Conservation (phyloP, 2,329 filamentous ascomycete genomes). For the Nigrospora oryzae region DNA sequence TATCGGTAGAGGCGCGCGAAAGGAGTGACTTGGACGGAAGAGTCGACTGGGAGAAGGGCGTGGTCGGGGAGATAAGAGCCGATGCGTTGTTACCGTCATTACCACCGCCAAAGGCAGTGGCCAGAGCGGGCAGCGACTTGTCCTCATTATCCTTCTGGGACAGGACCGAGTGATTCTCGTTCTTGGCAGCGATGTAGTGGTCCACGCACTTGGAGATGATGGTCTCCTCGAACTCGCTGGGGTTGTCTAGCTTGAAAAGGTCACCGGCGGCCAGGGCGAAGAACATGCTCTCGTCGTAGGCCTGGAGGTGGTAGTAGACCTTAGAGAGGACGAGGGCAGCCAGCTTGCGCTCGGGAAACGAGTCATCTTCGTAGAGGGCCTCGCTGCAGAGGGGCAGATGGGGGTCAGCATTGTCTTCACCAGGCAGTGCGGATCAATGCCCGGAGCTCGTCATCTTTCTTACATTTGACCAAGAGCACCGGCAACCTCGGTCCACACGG, state of each 20-base stretch:
- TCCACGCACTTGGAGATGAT: slow-evolving; percentile 98
- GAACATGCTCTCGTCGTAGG: slow-evolving; percentile 98
- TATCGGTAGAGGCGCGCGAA: slow-evolving; percentile 67
- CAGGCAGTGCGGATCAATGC: too few relatives aligned
- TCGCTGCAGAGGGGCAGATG: slow-evolving; percentile 50
- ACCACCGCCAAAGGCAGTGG: slow-evolving; percentile 67
- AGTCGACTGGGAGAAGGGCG: slow-evolving; percentile 89
- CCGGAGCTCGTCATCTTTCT: not conserved
- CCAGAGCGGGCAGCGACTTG: slow-evolving; percentile 56
- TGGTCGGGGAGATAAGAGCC: slow-evolving; percentile 76
- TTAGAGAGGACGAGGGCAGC: slow-evolving; percentile 93
- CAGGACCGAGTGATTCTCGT: slow-evolving; percentile 39
- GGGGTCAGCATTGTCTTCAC: slow-evolving; percentile 3
- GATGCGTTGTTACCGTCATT: slow-evolving; percentile 59
- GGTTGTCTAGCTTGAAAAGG: slow-evolving; percentile 84
- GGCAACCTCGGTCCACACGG: slow-evolving; percentile 95
- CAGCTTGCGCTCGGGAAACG: slow-evolving; percentile 86
- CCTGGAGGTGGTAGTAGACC: slow-evolving; percentile 97
- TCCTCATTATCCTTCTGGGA: slow-evolving; percentile 26
- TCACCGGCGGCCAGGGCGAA: slow-evolving; percentile 93
- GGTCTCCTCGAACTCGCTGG: slow-evolving; percentile 95
- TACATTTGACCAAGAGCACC: slow-evolving; percentile 91
- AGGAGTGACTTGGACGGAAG: slow-evolving; percentile 90
- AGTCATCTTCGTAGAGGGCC: slow-evolving; percentile 93
- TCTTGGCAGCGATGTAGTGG: slow-evolving; percentile 79